Percentiles rank a stretch among this genome's conserved stretches.
Evolutionary conservation across 306 rosid species (phyloP).

Genomic region (Malus sieversii): DNA sequence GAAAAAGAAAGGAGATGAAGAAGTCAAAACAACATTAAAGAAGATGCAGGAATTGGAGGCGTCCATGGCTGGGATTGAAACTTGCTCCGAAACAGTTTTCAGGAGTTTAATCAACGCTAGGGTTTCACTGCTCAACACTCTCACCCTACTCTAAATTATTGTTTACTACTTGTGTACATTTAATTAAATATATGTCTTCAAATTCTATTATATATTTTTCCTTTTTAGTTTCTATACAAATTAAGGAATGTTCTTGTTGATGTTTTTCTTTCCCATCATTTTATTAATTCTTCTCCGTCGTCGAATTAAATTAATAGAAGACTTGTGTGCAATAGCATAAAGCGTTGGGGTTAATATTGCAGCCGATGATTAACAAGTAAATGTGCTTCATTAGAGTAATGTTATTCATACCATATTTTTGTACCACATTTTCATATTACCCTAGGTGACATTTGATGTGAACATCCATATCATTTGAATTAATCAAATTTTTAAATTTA

Average conservation of each 20-base stretch:
- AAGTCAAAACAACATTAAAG: slow-evolving; percentile 42
- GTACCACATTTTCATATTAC: no score
- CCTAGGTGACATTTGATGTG: no score
- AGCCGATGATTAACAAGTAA: no score
- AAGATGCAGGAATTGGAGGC: slow-evolving; percentile 57
- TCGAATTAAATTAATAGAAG: not conserved
- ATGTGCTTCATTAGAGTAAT: no score
- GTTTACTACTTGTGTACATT: not conserved
- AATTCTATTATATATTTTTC: no score
- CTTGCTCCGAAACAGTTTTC: slow-evolving; percentile 42
- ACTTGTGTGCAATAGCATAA: not conserved
- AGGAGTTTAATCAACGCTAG: slow-evolving; percentile 63
- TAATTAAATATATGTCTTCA: no score
- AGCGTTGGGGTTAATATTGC: not conserved
- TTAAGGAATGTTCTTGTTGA: not conserved
- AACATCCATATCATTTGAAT: no score
- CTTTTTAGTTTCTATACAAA: not conserved
- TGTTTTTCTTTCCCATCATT: not conserved
- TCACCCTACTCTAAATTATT: slow-evolving; percentile 11
- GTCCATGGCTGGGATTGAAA: slow-evolving; percentile 39
- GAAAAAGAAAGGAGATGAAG: slow-evolving; percentile 53
- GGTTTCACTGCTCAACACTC: slow-evolving; percentile 60
- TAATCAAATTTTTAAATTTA: no score
- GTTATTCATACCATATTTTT: no score
- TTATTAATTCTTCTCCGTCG: not conserved